These are phyloP conservation scores for Coleophoma eucalyptorum DNA, from an alignment of 2,329 filamentous ascomycete genomes.

Conservation along the genomic window DNA sequence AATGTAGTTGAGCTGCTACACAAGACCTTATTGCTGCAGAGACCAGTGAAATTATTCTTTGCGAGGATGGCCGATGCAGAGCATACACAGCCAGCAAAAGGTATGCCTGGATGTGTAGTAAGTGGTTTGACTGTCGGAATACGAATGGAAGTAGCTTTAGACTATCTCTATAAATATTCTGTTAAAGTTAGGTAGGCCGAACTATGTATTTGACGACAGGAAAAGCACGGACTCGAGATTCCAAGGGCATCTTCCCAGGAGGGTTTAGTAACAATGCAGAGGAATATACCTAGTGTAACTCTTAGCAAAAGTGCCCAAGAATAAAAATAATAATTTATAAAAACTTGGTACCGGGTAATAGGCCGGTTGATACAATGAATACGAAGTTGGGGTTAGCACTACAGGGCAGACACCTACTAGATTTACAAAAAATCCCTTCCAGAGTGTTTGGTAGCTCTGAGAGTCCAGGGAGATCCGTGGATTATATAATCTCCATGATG, in stretches of 20 bases:
- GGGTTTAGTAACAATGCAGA: too few species aligned
- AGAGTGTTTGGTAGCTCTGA: neutral
- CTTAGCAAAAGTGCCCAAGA: neutral
- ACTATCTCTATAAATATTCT: neutral
- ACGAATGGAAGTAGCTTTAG: neutral
- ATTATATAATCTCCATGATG: neutral
- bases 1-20: neutral
- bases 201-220: neutral
- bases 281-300: too few species aligned
- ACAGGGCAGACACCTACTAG: neutral
- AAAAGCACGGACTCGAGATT: neutral
- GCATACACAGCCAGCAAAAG: neutral
- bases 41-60: neutral
- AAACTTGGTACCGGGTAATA: too few species aligned
- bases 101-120: neutral
- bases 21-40: neutral
- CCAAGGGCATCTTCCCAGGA: too few species aligned
- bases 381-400: neutral
- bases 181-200: neutral
- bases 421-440: neutral
- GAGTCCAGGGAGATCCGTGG: too few species aligned
- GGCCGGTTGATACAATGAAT: too few species aligned
- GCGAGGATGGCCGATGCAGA: neutral
- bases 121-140: neutral
- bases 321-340: too few species aligned